These are phyloP conservation scores for Colletotrichum tofieldiae DNA, from an alignment of 2,329 filamentous ascomycete genomes.

Conservation along the genomic window DNA sequence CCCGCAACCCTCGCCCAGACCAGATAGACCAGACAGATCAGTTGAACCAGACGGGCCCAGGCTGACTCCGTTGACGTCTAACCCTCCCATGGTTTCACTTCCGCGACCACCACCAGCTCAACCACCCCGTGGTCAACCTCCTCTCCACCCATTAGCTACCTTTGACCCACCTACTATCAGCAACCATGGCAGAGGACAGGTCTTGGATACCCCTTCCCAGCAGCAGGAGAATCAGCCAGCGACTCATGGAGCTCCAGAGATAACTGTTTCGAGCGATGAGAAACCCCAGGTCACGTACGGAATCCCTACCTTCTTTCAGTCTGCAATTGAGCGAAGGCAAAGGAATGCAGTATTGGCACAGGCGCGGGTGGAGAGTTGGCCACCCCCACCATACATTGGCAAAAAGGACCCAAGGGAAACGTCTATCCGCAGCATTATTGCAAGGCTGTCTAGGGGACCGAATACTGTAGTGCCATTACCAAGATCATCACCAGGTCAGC, in stretches of 20 bases:
- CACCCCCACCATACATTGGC: background rate
- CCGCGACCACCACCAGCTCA: constrained; percentile 3
- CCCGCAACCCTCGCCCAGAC: background rate
- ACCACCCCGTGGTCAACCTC: constrained; percentile 2
- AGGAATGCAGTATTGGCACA: constrained; percentile 11
- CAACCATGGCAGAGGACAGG: background rate
- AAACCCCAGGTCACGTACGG: background rate
- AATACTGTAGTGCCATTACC: background rate
- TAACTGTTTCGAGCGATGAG: background rate
- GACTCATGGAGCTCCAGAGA: background rate
- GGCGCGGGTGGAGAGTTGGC: constrained; percentile 12
- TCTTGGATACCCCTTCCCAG: background rate
- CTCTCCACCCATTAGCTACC: background rate
- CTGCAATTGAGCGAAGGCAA: constrained; percentile 9
- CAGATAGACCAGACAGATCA: background rate
- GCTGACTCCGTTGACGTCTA: constrained; percentile 16
- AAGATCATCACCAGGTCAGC: background rate
- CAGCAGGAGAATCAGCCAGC: background rate
- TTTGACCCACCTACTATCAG: constrained; percentile 7
- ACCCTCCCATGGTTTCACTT: constrained; percentile 25
- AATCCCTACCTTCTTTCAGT: constrained; percentile 18
- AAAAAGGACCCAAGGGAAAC: background rate
- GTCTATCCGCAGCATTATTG: background rate
- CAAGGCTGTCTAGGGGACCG: background rate
- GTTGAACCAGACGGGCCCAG: background rate